These are phyloP conservation scores for Vanrija humicola DNA, from an alignment of 1,284 basidiomycete species.

Conservation along the genomic window DNA sequence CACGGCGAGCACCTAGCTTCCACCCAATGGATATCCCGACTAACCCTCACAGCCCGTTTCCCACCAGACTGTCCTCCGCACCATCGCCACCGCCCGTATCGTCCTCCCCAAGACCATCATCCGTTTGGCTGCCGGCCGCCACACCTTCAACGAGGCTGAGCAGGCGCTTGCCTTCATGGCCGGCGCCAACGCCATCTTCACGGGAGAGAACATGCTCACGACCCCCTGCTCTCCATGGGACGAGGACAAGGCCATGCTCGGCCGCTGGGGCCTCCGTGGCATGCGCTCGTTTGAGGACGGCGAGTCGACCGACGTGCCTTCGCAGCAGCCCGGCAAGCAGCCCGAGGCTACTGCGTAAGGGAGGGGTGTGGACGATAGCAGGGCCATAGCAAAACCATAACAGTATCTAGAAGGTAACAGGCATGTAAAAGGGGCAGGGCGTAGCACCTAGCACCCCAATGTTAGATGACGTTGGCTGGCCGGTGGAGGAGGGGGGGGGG, in stretches of 20 bases:
- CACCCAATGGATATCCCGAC: constrained; percentile 40
- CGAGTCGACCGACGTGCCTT: constrained; percentile 23
- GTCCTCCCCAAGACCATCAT: constrained; percentile 91
- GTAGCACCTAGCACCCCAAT: too few species aligned
- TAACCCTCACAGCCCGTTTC: constrained; percentile 64
- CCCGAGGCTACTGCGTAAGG: too few species aligned
- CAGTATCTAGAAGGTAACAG: too few species aligned
- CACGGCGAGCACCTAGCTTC: not conserved
- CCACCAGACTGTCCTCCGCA: constrained; percentile 82
- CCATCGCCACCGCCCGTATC: constrained; percentile 90
- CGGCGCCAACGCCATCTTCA: constrained; percentile 97
- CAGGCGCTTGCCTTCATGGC: constrained; percentile 89
- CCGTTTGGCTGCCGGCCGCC: constrained; percentile 88
- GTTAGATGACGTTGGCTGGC: too few species aligned
- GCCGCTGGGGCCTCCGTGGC: constrained; percentile 84
- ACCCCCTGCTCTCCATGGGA: constrained; percentile 93
- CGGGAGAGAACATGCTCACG: constrained; percentile 94
- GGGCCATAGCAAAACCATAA: too few species aligned
- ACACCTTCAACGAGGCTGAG: constrained; percentile 83
- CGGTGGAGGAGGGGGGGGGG: too few species aligned
- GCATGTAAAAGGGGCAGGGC: too few species aligned
- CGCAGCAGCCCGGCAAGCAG: too few species aligned
- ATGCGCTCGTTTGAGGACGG: constrained; percentile 75
- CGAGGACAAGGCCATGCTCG: constrained; percentile 93
- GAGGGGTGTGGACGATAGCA: too few species aligned